Percentiles rank a stretch among this genome's conserved stretches.
phyloP scores from a whole-genome alignment of 2,329 filamentous ascomycete species.

The Ascochyta clinopodiicola region DNA sequence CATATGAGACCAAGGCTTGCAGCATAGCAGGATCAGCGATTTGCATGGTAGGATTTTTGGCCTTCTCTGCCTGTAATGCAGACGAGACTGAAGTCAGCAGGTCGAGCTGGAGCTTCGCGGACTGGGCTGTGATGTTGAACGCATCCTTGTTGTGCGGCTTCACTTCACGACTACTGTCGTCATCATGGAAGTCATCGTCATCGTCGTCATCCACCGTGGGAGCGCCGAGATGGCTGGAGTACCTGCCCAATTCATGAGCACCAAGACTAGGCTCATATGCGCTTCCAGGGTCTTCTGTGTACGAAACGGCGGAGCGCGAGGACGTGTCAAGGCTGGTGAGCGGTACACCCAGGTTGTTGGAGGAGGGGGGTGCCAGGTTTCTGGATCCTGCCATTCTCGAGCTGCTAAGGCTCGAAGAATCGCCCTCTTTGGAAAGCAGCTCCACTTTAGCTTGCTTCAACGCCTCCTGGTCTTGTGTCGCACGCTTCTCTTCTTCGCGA shows the following conservation, averaged over 20 bases:
- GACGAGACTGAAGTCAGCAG: slow-evolving; percentile 84
- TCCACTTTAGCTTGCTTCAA: slow-evolving; percentile 79
- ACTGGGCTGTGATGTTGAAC: slow-evolving; percentile 96
- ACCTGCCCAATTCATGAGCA: slow-evolving; percentile 60
- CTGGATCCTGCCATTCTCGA: slow-evolving; percentile 38
- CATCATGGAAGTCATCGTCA: slow-evolving; percentile 80
- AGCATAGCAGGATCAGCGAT: slow-evolving; percentile 79
- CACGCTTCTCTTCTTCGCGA: slow-evolving; percentile 82
- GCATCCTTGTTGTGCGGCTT: slow-evolving; percentile 84
- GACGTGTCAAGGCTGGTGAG: slow-evolving; percentile 49
- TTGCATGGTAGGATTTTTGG: slow-evolving; percentile 71
- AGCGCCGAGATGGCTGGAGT: slow-evolving; percentile 58
- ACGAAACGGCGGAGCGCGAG: slow-evolving; percentile 54
- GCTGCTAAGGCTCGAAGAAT: slow-evolving; percentile 48
- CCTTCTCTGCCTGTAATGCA: slow-evolving; percentile 76
- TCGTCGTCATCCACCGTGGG: slow-evolving; percentile 63
- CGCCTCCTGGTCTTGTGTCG: slow-evolving; percentile 75
- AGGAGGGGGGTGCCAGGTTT: slow-evolving; percentile 39
- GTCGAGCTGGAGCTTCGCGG: slow-evolving; percentile 89
- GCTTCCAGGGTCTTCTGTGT: slow-evolving; percentile 62
- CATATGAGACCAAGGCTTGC: slow-evolving; percentile 84
- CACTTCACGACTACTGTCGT: slow-evolving; percentile 77
- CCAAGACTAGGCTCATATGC: slow-evolving; percentile 64
- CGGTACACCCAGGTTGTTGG: slow-evolving; percentile 58
- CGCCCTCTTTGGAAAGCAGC: slow-evolving; percentile 59